Percentiles rank a stretch among this genome's conserved stretches.
These are phyloP conservation scores for Quercus bicolor DNA, from an alignment of 306 rosid genomes.

Conservation along the genomic window DNA sequence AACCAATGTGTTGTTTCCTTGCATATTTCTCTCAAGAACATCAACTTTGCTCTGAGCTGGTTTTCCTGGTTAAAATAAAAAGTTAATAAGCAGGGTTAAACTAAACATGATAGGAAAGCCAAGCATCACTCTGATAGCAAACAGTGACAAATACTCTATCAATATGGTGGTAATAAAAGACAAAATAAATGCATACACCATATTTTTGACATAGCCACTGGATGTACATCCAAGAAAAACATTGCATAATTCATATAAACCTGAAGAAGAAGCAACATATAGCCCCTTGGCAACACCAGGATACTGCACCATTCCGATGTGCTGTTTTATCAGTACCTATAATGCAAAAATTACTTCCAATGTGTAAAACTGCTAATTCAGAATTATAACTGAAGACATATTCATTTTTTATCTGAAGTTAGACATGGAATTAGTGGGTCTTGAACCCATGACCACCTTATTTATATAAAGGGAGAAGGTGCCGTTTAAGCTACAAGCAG, in stretches of 20 bases:
- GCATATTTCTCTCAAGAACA: constrained; percentile 56
- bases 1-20: constrained; percentile 67
- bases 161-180: neutral
- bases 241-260: constrained; percentile 3
- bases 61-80: constrained; percentile 58
- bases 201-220: constrained; percentile 19
- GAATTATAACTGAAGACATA: neutral
- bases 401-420: neutral
- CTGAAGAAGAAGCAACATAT: constrained; percentile 45
- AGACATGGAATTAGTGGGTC: neutral
- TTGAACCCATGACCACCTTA: neutral
- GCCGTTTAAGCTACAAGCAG: neutral
- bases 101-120: neutral
- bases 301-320: constrained; percentile 73
- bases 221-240: constrained; percentile 1
- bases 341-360: constrained; percentile 18
- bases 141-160: neutral
- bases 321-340: constrained; percentile 70
- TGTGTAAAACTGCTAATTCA: neutral
- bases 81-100: neutral
- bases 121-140: neutral
- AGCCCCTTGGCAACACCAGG: constrained; percentile 75
- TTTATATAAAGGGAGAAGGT: neutral
- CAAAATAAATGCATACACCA: constrained; percentile 36
- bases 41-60: constrained; percentile 73